Evolutionary conservation across 2,329 filamentous ascomycete species (phyloP).

Genomic region (Aspergillus terreus): DNA sequence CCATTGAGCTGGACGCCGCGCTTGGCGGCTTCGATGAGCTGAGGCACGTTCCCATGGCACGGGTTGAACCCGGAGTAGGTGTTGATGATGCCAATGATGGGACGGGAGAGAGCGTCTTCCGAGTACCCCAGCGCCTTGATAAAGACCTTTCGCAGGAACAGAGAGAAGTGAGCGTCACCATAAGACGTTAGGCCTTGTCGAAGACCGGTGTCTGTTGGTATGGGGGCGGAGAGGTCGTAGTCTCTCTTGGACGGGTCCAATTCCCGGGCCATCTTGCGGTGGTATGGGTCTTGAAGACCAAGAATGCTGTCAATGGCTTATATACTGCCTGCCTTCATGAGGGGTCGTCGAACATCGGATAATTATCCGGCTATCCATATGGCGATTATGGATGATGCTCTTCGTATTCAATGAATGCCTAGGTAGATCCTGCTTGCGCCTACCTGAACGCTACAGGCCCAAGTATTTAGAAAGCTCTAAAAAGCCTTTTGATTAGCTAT

Average conservation of each 20-base stretch:
- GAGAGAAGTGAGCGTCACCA: constrained; percentile 70
- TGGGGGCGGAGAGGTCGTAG: constrained; percentile 57
- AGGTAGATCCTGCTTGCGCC: too few relatives aligned
- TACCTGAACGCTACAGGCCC: too few relatives aligned
- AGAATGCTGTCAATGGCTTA: too few relatives aligned
- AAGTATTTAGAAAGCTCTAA: too few relatives aligned
- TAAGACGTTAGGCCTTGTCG: constrained; percentile 65
- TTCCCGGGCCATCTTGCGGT: background rate
- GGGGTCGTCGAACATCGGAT: too few relatives aligned
- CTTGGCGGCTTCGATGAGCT: constrained; percentile 67
- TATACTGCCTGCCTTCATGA: too few relatives aligned
- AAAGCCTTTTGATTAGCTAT: too few relatives aligned
- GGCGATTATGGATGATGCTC: too few relatives aligned
- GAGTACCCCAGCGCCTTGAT: constrained; percentile 73
- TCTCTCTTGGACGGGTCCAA: constrained; percentile 30
- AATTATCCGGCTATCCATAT: too few relatives aligned
- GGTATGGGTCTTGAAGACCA: too few relatives aligned
- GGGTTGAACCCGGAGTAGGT: constrained; percentile 71
- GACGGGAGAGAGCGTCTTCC: constrained; percentile 65
- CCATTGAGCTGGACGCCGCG: constrained; percentile 65
- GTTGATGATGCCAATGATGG: constrained; percentile 72
- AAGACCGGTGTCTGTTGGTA: constrained; percentile 52
- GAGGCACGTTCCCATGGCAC: constrained; percentile 68
- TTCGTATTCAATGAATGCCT: too few relatives aligned
- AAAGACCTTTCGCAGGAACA: constrained; percentile 72